Percentiles rank a stretch among this genome's conserved stretches.
These are phyloP conservation scores for Zygotorulaspora danielsina DNA, from an alignment of 805 yeast genomes.

Conservation along the genomic window DNA sequence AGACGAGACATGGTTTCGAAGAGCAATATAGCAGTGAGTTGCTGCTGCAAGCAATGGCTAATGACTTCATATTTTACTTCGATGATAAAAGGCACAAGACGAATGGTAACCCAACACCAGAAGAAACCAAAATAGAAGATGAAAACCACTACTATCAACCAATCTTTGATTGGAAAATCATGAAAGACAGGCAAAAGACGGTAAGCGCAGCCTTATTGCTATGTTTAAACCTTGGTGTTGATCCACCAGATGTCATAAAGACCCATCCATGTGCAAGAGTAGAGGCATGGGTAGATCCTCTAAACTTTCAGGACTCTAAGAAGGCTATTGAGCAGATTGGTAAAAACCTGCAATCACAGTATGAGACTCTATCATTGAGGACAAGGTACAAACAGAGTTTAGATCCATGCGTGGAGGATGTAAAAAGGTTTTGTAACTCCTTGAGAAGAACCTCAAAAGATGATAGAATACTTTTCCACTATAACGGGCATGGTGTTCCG, in stretches of 20 bases:
- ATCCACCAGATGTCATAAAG: conserved; percentile 92
- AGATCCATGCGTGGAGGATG: conserved; percentile 95
- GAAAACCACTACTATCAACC: conserved; percentile 55
- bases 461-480: conserved; percentile 88
- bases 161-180: conserved; percentile 84
- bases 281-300: conserved; percentile 93
- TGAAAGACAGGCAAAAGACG: conserved; percentile 87
- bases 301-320: conserved; percentile 73
- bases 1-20: conserved; percentile 67
- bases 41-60: conserved; percentile 51
- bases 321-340: conserved; percentile 91
- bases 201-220: conserved; percentile 88
- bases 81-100: conserved; percentile 91
- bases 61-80: conserved; percentile 74
- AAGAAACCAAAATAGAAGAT: conserved; percentile 46
- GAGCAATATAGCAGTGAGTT: conserved; percentile 48
- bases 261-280: conserved; percentile 88
- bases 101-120: conserved; percentile 72
- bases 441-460: conserved; percentile 87
- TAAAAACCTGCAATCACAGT: conserved; percentile 78
- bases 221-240: conserved; percentile 90
- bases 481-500: conserved; percentile 98
- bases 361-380: conserved; percentile 80
- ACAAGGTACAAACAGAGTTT: conserved; percentile 86
- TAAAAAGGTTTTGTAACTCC: conserved; percentile 84